phyloP scores from a whole-genome alignment of 768 basidiomycete genomes.

The Lentinula raphanica region DNA sequence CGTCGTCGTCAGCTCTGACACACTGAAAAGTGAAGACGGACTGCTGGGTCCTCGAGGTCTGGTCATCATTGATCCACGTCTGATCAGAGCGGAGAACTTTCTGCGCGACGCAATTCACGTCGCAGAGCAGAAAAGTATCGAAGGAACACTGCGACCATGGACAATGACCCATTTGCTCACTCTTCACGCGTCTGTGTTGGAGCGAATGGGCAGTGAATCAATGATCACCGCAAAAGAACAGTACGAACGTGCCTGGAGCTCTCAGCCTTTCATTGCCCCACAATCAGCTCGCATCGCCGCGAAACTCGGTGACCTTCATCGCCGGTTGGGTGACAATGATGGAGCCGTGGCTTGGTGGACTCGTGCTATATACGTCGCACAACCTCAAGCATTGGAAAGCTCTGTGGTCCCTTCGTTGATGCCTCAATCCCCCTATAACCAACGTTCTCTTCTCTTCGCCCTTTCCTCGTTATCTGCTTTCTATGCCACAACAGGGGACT shows the following conservation, averaged over 20 bases:
- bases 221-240: constrained; percentile 49
- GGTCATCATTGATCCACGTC: constrained; percentile 47
- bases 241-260: constrained; percentile 56
- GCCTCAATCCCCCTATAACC: constrained; percentile 57
- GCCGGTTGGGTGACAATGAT: constrained; percentile 44
- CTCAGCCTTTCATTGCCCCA: constrained; percentile 21
- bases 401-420: constrained; percentile 28
- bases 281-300: constrained; percentile 52
- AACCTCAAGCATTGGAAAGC: constrained; percentile 23
- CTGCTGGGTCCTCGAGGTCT: constrained; percentile 28
- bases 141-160: constrained; percentile 39
- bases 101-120: constrained; percentile 44
- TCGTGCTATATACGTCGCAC: constrained; percentile 45
- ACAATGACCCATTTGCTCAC: constrained; percentile 52
- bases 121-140: constrained; percentile 33
- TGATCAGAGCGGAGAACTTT: constrained; percentile 50
- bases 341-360: constrained; percentile 69
- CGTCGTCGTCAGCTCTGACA: constrained; percentile 32
- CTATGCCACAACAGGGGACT: constrained; percentile 55
- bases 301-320: constrained; percentile 64
- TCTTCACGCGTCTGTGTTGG: constrained; percentile 52
- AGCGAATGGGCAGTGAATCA: constrained; percentile 52
- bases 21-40: constrained; percentile 25
- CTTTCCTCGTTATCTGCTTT: constrained; percentile 70
- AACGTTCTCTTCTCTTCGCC: constrained; percentile 55